Evolutionary conservation across 805 yeast species (phyloP), one percentile per base, ranked within the genome.

Genomic region (Candida piceae): DNA sequence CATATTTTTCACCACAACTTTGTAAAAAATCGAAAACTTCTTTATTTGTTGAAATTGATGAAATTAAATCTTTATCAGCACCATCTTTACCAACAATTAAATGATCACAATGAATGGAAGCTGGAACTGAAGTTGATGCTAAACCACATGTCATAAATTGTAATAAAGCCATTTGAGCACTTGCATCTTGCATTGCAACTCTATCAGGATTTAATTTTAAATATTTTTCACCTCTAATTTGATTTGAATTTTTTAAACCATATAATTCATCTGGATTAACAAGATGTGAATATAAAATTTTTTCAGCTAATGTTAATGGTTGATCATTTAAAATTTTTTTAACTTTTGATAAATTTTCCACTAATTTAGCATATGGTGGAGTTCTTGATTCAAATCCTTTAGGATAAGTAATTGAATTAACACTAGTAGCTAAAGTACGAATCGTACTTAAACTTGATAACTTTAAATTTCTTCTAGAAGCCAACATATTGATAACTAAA

Each of bases 151-250:
- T 84, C 94, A 88, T 88, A 66, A 89, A 89, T 72, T 89, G 97
- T 58, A 89, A 72, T 52, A 89, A 76, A 39, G 97, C 96, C 97
- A 89, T 89, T 72, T 89, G 97, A 40, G 97, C 97, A 41, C 96
- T 87, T 40, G 97, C 97, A 72, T 89, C 97, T 73, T 89, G 97
- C 84, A 95, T 88, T 34, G 97, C 97, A 44, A 90, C 97, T 66
- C 97, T 80, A 66, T 89, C 97, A 38, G 97, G 97, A 69, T 95
- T 82, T 62, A 90, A 76, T 69, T 90, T 90, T 66, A 89, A 75
- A 70, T 90, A 90, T 34, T 93, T 82, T 40, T 78, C 76, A 60
- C 97, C 97, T 64, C 97, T 82, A 57, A 74, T 72, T 28, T 55
- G 53, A 31, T 41, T 49, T 15, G 52, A 42, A 15, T 52, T 48